Percentiles rank a stretch among this genome's conserved stretches.
These are phyloP conservation scores for Lactifluus pinguis DNA, from an alignment of 768 basidiomycete genomes.

Conservation along the genomic window DNA sequence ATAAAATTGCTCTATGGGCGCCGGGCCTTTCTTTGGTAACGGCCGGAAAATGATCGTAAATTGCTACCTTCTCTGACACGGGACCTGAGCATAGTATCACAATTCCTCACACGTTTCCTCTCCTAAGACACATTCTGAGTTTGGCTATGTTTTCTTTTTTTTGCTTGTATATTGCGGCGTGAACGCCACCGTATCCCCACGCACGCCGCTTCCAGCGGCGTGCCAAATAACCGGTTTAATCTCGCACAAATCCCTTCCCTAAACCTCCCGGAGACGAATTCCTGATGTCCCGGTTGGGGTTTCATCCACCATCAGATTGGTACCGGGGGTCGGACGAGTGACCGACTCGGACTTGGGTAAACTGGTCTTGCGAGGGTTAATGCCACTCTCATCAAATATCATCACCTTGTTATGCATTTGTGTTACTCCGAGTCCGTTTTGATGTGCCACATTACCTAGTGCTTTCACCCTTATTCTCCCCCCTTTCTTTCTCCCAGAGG, in stretches of 20 bases:
- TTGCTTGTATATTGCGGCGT: neutral
- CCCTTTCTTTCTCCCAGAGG: neutral
- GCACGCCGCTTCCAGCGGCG: neutral
- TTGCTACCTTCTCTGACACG: neutral
- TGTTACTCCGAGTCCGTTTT: neutral
- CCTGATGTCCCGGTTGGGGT: neutral
- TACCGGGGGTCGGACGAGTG: neutral
- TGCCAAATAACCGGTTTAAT: neutral
- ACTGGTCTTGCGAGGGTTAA: neutral
- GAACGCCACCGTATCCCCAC: neutral
- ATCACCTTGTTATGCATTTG: neutral
- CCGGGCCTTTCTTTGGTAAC: neutral
- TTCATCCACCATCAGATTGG: slow-evolving; percentile 1
- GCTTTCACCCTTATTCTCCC: neutral
- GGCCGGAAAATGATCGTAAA: neutral
- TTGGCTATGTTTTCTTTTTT: neutral
- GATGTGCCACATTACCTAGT: neutral
- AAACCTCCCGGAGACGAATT: neutral
- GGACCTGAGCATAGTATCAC: neutral
- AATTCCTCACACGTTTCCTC: neutral
- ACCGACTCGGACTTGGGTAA: neutral
- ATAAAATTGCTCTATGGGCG: neutral
- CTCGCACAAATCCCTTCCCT: neutral
- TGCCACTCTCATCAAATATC: neutral
- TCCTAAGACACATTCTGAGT: neutral